Conservation (phyloP, 2,329 filamentous ascomycete genomes). For the Colletotrichum sp. region DNA sequence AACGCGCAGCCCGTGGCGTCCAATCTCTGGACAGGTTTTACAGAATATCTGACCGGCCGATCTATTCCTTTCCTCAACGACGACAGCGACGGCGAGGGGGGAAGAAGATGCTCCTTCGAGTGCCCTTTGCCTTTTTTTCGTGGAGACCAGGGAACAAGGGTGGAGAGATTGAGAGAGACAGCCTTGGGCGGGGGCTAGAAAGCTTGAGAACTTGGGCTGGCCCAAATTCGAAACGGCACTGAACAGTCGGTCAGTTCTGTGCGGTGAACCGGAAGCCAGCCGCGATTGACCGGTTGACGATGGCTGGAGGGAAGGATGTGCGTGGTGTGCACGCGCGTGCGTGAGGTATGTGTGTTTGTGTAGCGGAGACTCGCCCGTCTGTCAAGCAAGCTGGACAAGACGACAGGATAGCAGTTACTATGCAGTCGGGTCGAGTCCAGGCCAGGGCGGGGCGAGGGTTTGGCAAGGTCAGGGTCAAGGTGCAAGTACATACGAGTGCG, state of each 20-base stretch:
- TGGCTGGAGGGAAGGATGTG: background rate
- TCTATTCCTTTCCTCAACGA: background rate
- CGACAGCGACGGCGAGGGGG: background rate
- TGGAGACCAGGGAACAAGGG: background rate
- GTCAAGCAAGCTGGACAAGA: background rate
- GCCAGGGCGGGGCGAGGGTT: background rate
- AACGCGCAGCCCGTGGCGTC: conserved; percentile 18
- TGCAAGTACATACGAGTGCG: background rate
- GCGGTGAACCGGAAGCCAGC: conserved; percentile 5
- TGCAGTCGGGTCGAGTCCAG: background rate
- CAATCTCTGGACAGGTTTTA: background rate
- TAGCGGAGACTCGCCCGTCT: background rate
- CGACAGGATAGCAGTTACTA: background rate
- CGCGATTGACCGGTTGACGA: background rate
- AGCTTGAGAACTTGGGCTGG: background rate
- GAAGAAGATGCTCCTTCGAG: conserved; percentile 1
- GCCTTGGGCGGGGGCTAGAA: background rate
- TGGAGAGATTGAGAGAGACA: background rate
- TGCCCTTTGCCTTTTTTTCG: background rate
- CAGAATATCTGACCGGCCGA: background rate
- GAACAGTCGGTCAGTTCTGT: background rate
- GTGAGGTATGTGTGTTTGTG: background rate
- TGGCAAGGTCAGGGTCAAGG: background rate
- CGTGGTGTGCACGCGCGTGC: background rate
- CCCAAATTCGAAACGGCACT: conserved; percentile 13